phyloP scores from a whole-genome alignment of 345 rosid species.

The Murraya paniculata region DNA sequence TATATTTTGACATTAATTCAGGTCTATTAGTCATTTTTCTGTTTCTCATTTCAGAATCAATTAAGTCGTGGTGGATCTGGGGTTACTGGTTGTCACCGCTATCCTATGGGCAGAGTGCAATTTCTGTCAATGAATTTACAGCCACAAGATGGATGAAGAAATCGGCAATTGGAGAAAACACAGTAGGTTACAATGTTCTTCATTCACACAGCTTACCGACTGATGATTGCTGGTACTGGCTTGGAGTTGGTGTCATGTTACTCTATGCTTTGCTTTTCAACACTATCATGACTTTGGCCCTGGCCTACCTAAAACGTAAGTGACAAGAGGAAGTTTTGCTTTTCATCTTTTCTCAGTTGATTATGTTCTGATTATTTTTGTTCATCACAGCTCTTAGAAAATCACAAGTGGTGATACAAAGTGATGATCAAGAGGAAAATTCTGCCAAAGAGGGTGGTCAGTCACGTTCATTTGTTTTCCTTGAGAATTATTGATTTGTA shows the following conservation, averaged over 20 bases:
- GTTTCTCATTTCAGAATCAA: constrained; percentile 41
- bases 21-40: not conserved
- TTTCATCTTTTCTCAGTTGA: not conserved
- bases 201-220: constrained; percentile 45
- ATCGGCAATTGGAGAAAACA: constrained; percentile 42
- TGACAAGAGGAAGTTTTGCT: not conserved
- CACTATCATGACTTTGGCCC: constrained; percentile 59
- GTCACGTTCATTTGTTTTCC: constrained; percentile 14
- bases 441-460: constrained; percentile 18
- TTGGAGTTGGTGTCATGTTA: constrained; percentile 63
- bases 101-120: constrained; percentile 74
- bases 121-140: constrained; percentile 79
- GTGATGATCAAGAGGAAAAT: constrained; percentile 39
- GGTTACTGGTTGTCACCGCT: constrained; percentile 85
- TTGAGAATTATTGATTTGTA: not conserved
- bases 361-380: constrained; percentile 1
- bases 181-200: constrained; percentile 67
- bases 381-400: constrained; percentile 53
- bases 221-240: constrained; percentile 71
- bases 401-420: constrained; percentile 39
- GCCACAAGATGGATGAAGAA: constrained; percentile 75
- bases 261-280: constrained; percentile 67
- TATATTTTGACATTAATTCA: not conserved
- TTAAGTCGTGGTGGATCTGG: constrained; percentile 91
- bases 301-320: constrained; percentile 80